Base-by-base conservation (phyloP, 805 yeast species). In the Maudiozyma saulgeensis region DNA sequence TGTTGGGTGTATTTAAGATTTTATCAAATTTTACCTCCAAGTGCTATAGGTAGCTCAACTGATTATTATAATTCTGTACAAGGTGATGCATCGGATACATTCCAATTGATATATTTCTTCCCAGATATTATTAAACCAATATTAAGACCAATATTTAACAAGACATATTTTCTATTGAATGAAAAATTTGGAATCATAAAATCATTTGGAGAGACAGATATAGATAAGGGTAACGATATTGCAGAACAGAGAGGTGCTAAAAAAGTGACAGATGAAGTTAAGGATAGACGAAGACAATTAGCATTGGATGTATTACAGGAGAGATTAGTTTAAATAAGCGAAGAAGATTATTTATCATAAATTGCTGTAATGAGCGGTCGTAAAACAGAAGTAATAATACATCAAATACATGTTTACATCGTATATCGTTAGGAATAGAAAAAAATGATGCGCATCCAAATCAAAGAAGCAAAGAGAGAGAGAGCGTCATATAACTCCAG, bases 1-100 rank as follows among this genome's bases (percentile, higher is more conserved):
- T 72, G 90, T 16, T 90, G 91, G 87, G 61, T 69, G 44, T 91
- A 88, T 62, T 72, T 90, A 56, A 75, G 98, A 55, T 90, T 87
- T 65, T 81, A 69, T 69, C 93, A 88, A 42, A 63, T 73, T n/a
- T 68, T 82, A 51, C 50, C 51, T 2, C 13, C 41, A 45, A 53
- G 62, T 31, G 56, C 61, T 35, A 66, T 64, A 12, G 59, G 61
- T 13, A 60, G 56, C 8, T 9, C 25, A 2, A 12, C 40, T 13
- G 47, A 38, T 28, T 23, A 38, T 4, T n/a, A 16, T 18, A 21
- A 13, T 5, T 21, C 31, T 6, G 44, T 45, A 11, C 53, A 55
- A 6, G 96, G 97, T 38, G 96, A 89, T 64, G 95, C 96, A 0
- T 82, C 93, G 0, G 96, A 90, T 56, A 84, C 91, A 1, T 90